These are phyloP conservation scores for Chlorella sorokiniana DNA, from an alignment of 139 green algal genomes.

Conservation along the genomic window DNA sequence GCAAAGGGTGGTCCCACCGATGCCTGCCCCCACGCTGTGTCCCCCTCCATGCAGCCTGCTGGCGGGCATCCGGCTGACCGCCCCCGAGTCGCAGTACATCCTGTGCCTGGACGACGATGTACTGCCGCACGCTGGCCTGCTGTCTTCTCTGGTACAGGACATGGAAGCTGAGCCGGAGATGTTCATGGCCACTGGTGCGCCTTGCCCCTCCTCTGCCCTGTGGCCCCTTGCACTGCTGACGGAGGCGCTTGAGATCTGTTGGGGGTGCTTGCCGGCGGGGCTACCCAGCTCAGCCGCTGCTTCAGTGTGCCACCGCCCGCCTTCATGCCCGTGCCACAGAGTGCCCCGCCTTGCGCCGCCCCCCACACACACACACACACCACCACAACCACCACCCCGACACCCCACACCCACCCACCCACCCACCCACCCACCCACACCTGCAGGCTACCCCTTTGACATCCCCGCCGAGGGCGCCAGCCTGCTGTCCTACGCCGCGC, in stretches of 20 bases:
- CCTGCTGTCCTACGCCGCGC: slow-evolving; percentile 61
- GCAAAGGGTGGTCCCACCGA: neutral
- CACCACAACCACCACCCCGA: no score
- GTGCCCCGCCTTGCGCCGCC: no score
- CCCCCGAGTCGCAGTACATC: slow-evolving; percentile 56
- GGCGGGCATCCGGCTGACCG: slow-evolving; percentile 36
- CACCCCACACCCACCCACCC: neutral
- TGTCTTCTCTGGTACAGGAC: slow-evolving; percentile 64
- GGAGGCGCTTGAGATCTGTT: no score
- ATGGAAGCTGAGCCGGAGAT: slow-evolving; percentile 63
- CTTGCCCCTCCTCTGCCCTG: no score
- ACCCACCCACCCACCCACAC: neutral
- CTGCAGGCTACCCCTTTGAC: slow-evolving; percentile 91
- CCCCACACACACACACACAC: no score
- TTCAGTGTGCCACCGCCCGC: no score
- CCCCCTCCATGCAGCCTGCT: slow-evolving; percentile 43
- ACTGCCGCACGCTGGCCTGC: slow-evolving; percentile 65
- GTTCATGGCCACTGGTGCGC: slow-evolving; percentile 81
- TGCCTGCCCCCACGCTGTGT: neutral
- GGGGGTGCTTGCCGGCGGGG: no score
- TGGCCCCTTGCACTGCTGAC: no score
- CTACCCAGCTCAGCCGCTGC: no score
- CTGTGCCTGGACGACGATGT: slow-evolving; percentile 95
- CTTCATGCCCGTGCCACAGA: no score
- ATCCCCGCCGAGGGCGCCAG: slow-evolving; percentile 50